Evolutionary conservation across 2,329 filamentous ascomycete species (phyloP).

Genomic region (Colletotrichum sojae): DNA sequence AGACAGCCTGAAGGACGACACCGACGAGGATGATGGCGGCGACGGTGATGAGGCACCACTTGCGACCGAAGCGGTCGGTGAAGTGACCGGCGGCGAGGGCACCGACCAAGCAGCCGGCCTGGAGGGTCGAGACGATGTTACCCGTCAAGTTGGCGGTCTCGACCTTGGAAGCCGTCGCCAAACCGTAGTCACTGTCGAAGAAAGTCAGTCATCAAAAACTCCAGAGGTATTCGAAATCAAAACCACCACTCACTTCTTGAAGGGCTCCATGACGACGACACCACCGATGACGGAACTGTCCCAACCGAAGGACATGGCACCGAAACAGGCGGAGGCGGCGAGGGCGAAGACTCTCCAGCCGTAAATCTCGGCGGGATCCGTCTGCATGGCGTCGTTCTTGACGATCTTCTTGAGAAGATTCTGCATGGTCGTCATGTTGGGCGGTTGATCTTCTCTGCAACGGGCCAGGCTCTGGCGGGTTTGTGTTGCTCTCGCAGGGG

Average conservation of each 20-base stretch:
- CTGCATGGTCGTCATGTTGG: constrained; percentile 37
- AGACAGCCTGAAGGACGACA: constrained; percentile 72
- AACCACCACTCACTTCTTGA: constrained; percentile 59
- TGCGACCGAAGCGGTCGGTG: constrained; percentile 58
- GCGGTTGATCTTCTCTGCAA: constrained; percentile 25
- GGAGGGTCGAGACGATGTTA: constrained; percentile 47
- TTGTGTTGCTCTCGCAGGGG: constrained; percentile 24
- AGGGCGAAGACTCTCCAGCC: constrained; percentile 77
- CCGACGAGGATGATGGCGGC: constrained; percentile 70
- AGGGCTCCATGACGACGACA: constrained; percentile 72
- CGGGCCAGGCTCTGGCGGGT: constrained; percentile 38
- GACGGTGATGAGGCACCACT: constrained; percentile 64
- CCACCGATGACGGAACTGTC: constrained; percentile 77
- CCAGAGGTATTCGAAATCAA: constrained; percentile 26
- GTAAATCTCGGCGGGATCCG: constrained; percentile 77
- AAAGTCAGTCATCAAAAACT: constrained; percentile 59
- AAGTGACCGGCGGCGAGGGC: constrained; percentile 52
- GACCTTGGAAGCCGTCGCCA: constrained; percentile 31
- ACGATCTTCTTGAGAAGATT: constrained; percentile 58
- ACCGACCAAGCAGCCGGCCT: constrained; percentile 50
- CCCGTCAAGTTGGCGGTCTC: constrained; percentile 43
- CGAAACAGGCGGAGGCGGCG: constrained; percentile 69
- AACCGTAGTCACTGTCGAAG: constrained; percentile 54
- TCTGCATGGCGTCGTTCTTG: constrained; percentile 72
- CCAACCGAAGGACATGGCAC: constrained; percentile 72